phyloP scores from a whole-genome alignment of 2,329 filamentous ascomycete genomes.

The Aspergillus novoparasiticus region DNA sequence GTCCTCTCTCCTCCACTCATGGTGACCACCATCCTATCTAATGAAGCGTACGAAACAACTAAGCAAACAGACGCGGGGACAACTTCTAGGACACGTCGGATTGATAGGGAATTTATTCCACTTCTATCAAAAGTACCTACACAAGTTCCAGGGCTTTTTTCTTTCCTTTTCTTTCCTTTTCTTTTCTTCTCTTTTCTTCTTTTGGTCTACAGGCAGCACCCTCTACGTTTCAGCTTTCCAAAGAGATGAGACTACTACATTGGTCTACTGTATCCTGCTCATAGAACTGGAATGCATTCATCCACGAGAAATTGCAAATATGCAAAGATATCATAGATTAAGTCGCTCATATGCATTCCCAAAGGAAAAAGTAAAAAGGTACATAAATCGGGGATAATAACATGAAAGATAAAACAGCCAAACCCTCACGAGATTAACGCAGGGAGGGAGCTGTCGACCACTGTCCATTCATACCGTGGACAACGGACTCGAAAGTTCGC shows the following conservation, averaged over 20 bases:
- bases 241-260: neutral
- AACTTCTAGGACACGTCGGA: neutral
- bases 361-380: slow-evolving; percentile 12
- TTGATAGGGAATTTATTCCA: neutral
- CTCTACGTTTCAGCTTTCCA: neutral
- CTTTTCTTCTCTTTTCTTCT: no score
- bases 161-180: no score
- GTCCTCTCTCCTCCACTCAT: neutral
- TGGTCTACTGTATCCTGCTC: neutral
- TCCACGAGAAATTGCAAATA: slow-evolving; percentile 28
- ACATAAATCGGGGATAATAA: slow-evolving; percentile 12
- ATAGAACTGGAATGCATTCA: neutral
- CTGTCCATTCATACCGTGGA: neutral
- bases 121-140: neutral
- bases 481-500: neutral
- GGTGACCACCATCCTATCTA: neutral
- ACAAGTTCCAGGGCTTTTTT: neutral
- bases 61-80: neutral
- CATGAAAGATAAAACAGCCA: slow-evolving; percentile 6
- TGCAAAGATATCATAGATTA: slow-evolving; percentile 22
- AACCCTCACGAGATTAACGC: neutral
- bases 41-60: neutral
- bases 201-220: neutral
- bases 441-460: neutral
- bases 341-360: slow-evolving; percentile 28